Percentiles rank a stretch among this genome's conserved stretches.
phyloP scores from a whole-genome alignment of 768 basidiomycete species.

The Stropharia rugosoannulata region DNA sequence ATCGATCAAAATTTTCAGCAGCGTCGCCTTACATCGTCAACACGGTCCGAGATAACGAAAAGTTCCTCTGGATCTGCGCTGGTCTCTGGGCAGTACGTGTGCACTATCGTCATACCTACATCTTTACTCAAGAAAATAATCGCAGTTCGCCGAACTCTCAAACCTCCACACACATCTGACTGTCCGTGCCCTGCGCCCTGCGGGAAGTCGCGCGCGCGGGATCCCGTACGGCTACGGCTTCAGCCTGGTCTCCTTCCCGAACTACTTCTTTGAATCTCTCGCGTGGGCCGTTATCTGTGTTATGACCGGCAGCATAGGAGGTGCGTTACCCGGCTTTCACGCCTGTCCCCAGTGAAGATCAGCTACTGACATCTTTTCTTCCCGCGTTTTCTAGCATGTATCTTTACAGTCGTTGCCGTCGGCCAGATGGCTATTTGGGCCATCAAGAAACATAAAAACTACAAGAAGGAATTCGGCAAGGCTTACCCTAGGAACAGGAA shows the following conservation, averaged over 20 bases:
- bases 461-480: slow-evolving; percentile 92
- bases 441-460: slow-evolving; percentile 82
- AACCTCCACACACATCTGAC: slow-evolving; percentile 84
- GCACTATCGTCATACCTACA: neutral
- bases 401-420: slow-evolving; percentile 60
- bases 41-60: slow-evolving; percentile 61
- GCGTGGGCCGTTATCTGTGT: slow-evolving; percentile 69
- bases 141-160: slow-evolving; percentile 79
- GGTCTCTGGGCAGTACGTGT: slow-evolving; percentile 74
- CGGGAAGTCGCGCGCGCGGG: slow-evolving; percentile 73
- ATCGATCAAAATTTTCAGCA: slow-evolving; percentile 76
- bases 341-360: neutral
- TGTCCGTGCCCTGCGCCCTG: slow-evolving; percentile 80
- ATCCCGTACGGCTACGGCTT: slow-evolving; percentile 95
- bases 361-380: slow-evolving; percentile 2
- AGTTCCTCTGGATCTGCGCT: slow-evolving; percentile 65
- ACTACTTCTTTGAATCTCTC: slow-evolving; percentile 90
- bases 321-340: slow-evolving; percentile 42
- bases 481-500: slow-evolving; percentile 76
- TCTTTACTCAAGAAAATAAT: neutral
- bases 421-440: slow-evolving; percentile 87
- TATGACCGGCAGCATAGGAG: slow-evolving; percentile 77
- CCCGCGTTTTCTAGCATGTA: neutral
- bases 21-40: slow-evolving; percentile 60
- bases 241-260: slow-evolving; percentile 81